phyloP scores from a whole-genome alignment of 257 asterid species.

The Primulina eburnea region DNA sequence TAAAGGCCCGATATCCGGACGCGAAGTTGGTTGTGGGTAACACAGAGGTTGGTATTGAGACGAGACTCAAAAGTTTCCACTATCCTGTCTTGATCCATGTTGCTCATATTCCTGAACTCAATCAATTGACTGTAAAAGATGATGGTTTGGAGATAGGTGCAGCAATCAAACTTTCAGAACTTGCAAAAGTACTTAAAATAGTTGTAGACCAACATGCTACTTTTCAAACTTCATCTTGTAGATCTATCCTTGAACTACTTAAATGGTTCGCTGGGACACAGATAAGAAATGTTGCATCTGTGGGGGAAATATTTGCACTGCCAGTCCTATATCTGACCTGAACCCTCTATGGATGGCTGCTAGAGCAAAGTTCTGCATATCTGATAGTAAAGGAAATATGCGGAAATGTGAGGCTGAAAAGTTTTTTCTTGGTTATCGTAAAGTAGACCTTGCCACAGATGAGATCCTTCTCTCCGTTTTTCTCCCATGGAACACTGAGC shows the following conservation, averaged over 20 bases:
- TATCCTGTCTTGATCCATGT: constrained; percentile 75
- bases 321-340: constrained; percentile 96
- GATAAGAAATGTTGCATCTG: constrained; percentile 76
- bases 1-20: constrained; percentile 57
- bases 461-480: constrained; percentile 76
- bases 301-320: constrained; percentile 99
- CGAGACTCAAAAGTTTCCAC: constrained; percentile 67
- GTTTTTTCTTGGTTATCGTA: constrained; percentile 82
- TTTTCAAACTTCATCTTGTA: constrained; percentile 74
- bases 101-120: constrained; percentile 70
- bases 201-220: constrained; percentile 43
- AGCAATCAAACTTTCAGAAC: constrained; percentile 77
- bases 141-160: constrained; percentile 92
- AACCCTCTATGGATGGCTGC: constrained; percentile 95
- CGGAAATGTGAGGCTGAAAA: constrained; percentile 62
- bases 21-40: constrained; percentile 84
- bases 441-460: constrained; percentile 66
- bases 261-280: constrained; percentile 98
- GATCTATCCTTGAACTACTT: constrained; percentile 67
- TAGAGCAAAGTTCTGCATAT: constrained; percentile 64
- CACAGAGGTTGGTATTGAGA: constrained; percentile 90
- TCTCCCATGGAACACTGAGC: constrained; percentile 73
- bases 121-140: constrained; percentile 48
- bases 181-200: constrained; percentile 47
- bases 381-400: constrained; percentile 59